Evolutionary conservation across 805 yeast genomes (phyloP).

Genomic region (Komagataella ulmi): DNA sequence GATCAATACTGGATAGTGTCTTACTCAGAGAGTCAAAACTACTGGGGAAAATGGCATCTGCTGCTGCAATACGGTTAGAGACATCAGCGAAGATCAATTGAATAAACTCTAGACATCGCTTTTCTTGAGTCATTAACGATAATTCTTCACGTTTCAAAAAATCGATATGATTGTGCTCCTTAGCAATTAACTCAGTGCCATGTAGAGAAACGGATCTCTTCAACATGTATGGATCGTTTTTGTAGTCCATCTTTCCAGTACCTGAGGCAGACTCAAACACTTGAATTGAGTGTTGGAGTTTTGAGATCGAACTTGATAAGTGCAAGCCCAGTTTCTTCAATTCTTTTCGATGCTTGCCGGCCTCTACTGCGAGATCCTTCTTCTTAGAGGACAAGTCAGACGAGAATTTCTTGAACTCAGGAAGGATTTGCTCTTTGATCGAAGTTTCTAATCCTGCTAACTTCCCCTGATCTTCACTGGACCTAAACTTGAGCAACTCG

Average conservation of each 20-base stretch:
- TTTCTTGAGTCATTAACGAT: conserved; percentile 25
- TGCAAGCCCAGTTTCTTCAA: conserved; percentile 20
- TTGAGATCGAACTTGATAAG: conserved; percentile 16
- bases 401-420: conserved; percentile 26
- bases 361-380: conserved; percentile 22
- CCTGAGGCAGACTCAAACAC: conserved; percentile 7
- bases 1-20: conserved; percentile 19
- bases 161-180: conserved; percentile 32
- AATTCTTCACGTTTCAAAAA: conserved; percentile 27
- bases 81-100: conserved; percentile 23
- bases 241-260: conserved; percentile 17
- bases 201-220: conserved; percentile 22
- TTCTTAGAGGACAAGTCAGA: conserved; percentile 27
- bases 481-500: conserved; percentile 10
- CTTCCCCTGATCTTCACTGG: conserved; percentile 19
- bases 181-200: conserved; percentile 26
- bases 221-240: conserved; percentile 31
- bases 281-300: conserved; percentile 10
- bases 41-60: conserved; percentile 9
- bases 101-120: conserved; percentile 26
- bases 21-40: conserved; percentile 14
- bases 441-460: conserved; percentile 24
- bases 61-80: conserved; percentile 6
- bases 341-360: conserved; percentile 23
- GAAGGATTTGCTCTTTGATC: conserved; percentile 22